Evolutionary conservation across 371 early-diverging fungal species (phyloP), one percentile per base, ranked within the genome.

Genomic region (Apophysomyces variabilis): DNA sequence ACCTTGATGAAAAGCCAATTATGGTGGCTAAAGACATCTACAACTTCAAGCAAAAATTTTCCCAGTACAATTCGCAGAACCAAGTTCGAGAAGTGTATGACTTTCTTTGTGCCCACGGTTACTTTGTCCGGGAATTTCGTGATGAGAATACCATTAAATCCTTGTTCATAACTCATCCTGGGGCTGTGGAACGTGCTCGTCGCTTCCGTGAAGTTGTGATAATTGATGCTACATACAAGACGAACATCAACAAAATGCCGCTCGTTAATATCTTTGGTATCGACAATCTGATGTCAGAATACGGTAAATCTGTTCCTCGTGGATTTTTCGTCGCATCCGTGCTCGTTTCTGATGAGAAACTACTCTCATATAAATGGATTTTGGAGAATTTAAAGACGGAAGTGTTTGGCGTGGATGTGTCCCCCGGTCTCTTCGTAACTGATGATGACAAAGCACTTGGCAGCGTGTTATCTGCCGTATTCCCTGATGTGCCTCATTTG

Each of bases 201-300:
- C 8, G 60, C 7, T 43, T 18, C 18, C 18, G 18, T 18, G 18
- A 18, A 41, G 60, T 58, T 32, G 5, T 67, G 66, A 66, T 88
- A 21, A 62, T 83, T 35, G 57, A 73, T 18, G 77, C 86, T 32
- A 86, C 83, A 9, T 73, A 82, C 58, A 65, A 71, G 18, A 65
- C 72, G 11, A 78, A 75, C 21, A 58, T 64, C 16, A 85, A 85
- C 69, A 81, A 84, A 64, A 85, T 89, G 86, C 85, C 76, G 0
- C 70, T 85, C 7, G 69, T 82, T 16, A 87, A 88, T 71, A 72
- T 88, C 12, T 82, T 18, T 18, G 18, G 18, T 18, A 18, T 87
- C 11, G 81, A 84, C 61, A 72, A 83, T 26, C 80, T 86, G 0
- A 35, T 43, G 13, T 37, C 4, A 8, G 39, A 13, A 11, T n/a